Conservation (phyloP, 352 stramenopile genomes). For the Elongisporangium anandrum region DNA sequence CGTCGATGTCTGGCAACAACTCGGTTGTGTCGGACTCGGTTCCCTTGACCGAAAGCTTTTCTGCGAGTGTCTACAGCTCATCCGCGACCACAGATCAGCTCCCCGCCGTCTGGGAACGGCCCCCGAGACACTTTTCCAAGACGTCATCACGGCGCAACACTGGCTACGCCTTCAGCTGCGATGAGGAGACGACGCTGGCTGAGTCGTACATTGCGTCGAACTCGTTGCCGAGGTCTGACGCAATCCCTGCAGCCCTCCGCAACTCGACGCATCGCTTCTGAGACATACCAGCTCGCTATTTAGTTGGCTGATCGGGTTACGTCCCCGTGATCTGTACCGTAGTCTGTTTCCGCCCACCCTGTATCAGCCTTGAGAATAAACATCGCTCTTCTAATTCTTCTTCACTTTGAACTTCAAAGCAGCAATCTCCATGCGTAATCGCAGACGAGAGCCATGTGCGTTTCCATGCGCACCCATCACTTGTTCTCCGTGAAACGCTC, state of each 20-base stretch:
- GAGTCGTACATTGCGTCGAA: slow-evolving; percentile 85
- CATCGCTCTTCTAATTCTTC: not conserved
- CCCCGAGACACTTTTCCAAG: slow-evolving; percentile 27
- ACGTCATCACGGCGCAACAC: slow-evolving; percentile 49
- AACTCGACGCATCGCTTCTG: slow-evolving; percentile 26
- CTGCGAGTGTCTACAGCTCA: slow-evolving; percentile 58
- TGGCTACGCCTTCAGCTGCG: slow-evolving; percentile 79
- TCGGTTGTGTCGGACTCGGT: slow-evolving; percentile 11
- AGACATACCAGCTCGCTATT: not conserved
- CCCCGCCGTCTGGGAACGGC: slow-evolving; percentile 27
- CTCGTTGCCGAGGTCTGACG: slow-evolving; percentile 61
- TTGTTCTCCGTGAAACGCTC: not conserved
- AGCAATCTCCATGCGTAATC: not conserved
- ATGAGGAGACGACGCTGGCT: slow-evolving; percentile 76
- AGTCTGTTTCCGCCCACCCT: not conserved
- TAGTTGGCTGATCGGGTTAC: not conserved
- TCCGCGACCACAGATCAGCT: slow-evolving; percentile 38
- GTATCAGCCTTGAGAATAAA: not conserved
- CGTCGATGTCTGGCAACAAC: slow-evolving; percentile 8
- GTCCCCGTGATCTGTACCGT: not conserved
- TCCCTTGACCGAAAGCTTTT: slow-evolving; percentile 44
- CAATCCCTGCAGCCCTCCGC: slow-evolving; percentile 53
- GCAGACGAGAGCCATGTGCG: not conserved
- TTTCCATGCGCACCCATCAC: not conserved
- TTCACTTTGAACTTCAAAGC: not conserved